Conservation (phyloP, 495 filamentous ascomycete species). For the Evansstolkia leycettana region DNA sequence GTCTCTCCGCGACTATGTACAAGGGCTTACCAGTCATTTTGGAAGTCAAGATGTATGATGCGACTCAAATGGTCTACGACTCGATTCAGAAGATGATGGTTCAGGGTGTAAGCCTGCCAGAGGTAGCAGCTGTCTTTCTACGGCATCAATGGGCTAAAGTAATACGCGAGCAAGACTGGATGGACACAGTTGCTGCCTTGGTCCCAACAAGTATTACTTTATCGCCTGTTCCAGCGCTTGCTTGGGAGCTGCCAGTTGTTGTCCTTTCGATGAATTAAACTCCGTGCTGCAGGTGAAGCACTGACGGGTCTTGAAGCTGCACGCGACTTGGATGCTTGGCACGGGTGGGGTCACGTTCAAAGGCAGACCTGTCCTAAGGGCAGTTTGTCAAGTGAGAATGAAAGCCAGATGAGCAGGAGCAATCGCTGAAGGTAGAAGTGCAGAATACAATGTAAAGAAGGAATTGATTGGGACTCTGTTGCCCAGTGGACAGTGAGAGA, state of each 20-base stretch:
- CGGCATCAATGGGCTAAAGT: slow-evolving; percentile 31
- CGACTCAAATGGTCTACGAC: slow-evolving; percentile 26
- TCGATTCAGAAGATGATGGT: slow-evolving; percentile 12
- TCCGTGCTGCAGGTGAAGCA: background rate
- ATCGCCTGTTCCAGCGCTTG: slow-evolving; percentile 6
- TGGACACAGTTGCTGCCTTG: slow-evolving; percentile 10
- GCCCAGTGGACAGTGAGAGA: no score
- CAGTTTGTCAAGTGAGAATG: no score
- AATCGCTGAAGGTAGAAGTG: no score
- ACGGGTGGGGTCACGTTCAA: slow-evolving; percentile 25
- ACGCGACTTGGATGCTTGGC: slow-evolving; percentile 13
- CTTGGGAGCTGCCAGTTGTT: no score
- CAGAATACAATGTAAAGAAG: no score
- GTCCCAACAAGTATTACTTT: slow-evolving; percentile 27
- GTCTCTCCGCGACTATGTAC: slow-evolving; percentile 12
- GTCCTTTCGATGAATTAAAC: no score
- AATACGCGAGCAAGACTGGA: slow-evolving; percentile 28
- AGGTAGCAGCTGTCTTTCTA: slow-evolving; percentile 24
- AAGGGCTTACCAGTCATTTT: slow-evolving; percentile 38
- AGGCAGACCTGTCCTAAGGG: no score
- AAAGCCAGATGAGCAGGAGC: no score
- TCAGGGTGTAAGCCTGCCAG: slow-evolving; percentile 10
- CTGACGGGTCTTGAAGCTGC: slow-evolving; percentile 4
- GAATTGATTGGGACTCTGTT: no score
- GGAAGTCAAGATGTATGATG: no score